phyloP scores from a whole-genome alignment of 345 rosid species.

The Pistacia vera region DNA sequence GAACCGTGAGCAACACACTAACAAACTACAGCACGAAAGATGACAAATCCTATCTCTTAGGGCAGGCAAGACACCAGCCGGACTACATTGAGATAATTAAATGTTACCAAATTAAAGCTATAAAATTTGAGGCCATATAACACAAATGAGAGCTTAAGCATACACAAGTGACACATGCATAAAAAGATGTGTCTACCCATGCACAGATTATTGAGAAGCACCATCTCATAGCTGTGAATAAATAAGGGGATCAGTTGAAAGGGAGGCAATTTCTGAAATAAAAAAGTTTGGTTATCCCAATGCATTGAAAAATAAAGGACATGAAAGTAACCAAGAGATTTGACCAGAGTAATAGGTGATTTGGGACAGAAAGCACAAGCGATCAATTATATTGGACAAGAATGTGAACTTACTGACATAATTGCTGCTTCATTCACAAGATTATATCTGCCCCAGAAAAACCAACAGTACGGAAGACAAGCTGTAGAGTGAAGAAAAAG shows the following conservation, averaged over 20 bases:
- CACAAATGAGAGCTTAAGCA: neutral
- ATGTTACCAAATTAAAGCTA: neutral
- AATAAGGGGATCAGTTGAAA: neutral
- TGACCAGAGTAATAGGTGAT: neutral
- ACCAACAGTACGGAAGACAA: conserved; percentile 93
- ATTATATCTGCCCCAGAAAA: conserved; percentile 99
- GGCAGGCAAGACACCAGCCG: neutral
- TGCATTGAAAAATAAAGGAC: too few relatives aligned
- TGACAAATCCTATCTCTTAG: conserved; percentile 6
- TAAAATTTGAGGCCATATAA: neutral
- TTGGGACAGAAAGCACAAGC: neutral
- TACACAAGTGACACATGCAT: neutral
- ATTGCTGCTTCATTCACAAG: conserved; percentile 98
- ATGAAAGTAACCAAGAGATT: neutral
- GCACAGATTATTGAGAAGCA: neutral
- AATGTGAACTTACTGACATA: conserved; percentile 76
- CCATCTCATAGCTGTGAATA: neutral
- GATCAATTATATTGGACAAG: neutral
- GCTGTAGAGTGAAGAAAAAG: conserved; percentile 44
- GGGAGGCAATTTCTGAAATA: neutral
- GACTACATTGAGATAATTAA: neutral
- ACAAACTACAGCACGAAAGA: conserved; percentile 1
- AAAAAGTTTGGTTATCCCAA: too few relatives aligned
- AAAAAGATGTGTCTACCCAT: neutral
- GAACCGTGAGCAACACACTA: neutral